Conservation (phyloP, 1,139 yeast genomes). For the Suhomyces ambrosiae region DNA sequence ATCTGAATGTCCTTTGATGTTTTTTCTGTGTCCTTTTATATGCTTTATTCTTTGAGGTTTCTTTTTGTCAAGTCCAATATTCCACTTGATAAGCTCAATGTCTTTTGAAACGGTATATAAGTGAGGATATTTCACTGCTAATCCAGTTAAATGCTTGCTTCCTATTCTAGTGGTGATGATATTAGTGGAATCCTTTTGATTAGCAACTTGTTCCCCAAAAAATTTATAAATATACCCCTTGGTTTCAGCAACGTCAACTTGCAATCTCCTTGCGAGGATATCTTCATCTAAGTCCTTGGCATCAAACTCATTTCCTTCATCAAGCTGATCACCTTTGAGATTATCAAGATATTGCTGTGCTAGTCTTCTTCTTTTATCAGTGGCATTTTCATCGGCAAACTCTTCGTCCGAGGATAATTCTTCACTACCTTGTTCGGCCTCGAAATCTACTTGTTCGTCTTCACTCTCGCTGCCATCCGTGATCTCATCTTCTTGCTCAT, state of each 20-base stretch:
- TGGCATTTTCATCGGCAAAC: slow-evolving; percentile 74
- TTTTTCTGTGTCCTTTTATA: slow-evolving; percentile 63
- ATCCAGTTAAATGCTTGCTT: slow-evolving; percentile 55
- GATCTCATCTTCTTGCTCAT: slow-evolving; percentile 11
- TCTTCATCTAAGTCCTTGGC: slow-evolving; percentile 93
- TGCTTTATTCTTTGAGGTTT: slow-evolving; percentile 65
- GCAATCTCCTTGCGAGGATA: slow-evolving; percentile 75
- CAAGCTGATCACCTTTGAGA: slow-evolving; percentile 58
- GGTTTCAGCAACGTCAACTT: slow-evolving; percentile 85
- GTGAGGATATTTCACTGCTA: slow-evolving; percentile 56
- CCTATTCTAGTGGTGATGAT: slow-evolving; percentile 57
- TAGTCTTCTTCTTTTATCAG: slow-evolving; percentile 89
- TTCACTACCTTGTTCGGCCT: slow-evolving; percentile 34
- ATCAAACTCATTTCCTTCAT: slow-evolving; percentile 65
- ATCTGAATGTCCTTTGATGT: slow-evolving; percentile 68
- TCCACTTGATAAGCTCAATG: slow-evolving; percentile 79
- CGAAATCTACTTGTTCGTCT: slow-evolving; percentile 40
- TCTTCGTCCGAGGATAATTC: slow-evolving; percentile 67
- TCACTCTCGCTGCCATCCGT: slow-evolving; percentile 45
- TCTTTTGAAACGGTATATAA: slow-evolving; percentile 87
- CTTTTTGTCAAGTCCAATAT: slow-evolving; percentile 22
- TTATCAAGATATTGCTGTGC: slow-evolving; percentile 92
- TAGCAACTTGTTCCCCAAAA: slow-evolving; percentile 50
- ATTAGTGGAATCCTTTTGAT: slow-evolving; percentile 41
- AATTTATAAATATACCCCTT: slow-evolving; percentile 81